A percentile compares a stretch with the other conserved stretches of the same genome.
Conservation (phyloP, 148 eudicot genomes). For the Diospyros lotus region DNA sequence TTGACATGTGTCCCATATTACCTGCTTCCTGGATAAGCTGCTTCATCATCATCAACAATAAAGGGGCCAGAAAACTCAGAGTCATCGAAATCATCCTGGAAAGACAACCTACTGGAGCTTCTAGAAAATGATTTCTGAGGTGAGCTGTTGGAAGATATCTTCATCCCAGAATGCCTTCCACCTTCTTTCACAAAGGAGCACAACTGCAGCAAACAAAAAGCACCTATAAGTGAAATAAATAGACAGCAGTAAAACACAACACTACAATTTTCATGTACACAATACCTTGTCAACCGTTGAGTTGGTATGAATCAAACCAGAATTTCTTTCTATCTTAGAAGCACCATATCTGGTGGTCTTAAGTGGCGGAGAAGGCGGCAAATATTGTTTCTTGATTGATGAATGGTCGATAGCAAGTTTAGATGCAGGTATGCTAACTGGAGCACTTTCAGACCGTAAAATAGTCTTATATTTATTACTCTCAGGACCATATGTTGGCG, state of each 20-base stretch:
- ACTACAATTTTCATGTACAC: background rate
- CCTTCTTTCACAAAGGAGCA: conserved; percentile 52
- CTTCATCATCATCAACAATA: conserved; percentile 67
- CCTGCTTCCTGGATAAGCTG: conserved; percentile 57
- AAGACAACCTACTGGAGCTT: conserved; percentile 72
- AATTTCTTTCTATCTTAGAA: conserved; percentile 40
- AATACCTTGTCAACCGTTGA: conserved; percentile 58
- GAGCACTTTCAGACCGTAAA: conserved; percentile 78
- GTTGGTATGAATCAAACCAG: conserved; percentile 39
- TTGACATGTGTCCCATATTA: conserved; percentile 20
- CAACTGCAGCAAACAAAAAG: conserved; percentile 35
- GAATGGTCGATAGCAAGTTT: conserved; percentile 30
- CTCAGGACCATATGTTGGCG: conserved; percentile 45
- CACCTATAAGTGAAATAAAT: background rate
- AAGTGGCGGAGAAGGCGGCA: conserved; percentile 62
- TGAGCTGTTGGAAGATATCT: conserved; percentile 53
- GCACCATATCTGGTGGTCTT: conserved; percentile 44
- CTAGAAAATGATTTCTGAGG: conserved; percentile 63
- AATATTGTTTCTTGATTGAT: conserved; percentile 28
- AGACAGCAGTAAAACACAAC: background rate
- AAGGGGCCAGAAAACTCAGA: conserved; percentile 80
- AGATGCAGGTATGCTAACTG: conserved; percentile 57
- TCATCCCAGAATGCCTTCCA: conserved; percentile 41
- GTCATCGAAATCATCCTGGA: conserved; percentile 73
- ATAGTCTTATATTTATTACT: conserved; percentile 38